Conservation (phyloP, 2,329 filamentous ascomycete species). For the Cercospora nicotianae region DNA sequence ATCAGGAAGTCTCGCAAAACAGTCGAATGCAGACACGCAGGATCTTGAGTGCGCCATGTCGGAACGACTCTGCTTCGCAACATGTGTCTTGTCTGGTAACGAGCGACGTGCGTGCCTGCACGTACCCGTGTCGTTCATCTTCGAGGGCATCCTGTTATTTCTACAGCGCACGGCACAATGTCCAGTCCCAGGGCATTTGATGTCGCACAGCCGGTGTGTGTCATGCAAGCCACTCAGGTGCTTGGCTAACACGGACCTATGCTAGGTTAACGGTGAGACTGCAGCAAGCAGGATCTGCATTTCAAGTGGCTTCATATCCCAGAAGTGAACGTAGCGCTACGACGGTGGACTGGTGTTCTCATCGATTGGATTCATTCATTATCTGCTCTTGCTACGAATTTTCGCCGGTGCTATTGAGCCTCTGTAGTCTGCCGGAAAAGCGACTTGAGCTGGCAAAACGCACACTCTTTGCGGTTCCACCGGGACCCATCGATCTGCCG, state of each 20-base stretch:
- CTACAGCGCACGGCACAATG: neutral
- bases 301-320: neutral
- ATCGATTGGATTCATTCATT: neutral
- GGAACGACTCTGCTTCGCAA: neutral
- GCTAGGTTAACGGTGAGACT: neutral
- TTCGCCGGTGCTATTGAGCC: constrained; percentile 19
- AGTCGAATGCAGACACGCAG: neutral
- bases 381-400: constrained; percentile 10
- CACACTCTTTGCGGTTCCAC: constrained; percentile 30
- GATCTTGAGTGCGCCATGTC: neutral
- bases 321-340: neutral
- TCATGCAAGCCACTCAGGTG: constrained; percentile 6
- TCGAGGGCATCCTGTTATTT: constrained; percentile 1
- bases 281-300: neutral
- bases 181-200: neutral
- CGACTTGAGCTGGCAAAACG: constrained; percentile 29
- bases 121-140: neutral
- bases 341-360: neutral
- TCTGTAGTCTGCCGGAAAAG: constrained; percentile 19
- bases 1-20: neutral
- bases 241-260: neutral
- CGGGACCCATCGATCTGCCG: constrained; percentile 21
- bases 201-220: constrained; percentile 11
- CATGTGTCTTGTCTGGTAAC: neutral
- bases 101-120: constrained; percentile 4